Conservation (phyloP, 768 basidiomycete species). For the Tricholomella constricta region DNA sequence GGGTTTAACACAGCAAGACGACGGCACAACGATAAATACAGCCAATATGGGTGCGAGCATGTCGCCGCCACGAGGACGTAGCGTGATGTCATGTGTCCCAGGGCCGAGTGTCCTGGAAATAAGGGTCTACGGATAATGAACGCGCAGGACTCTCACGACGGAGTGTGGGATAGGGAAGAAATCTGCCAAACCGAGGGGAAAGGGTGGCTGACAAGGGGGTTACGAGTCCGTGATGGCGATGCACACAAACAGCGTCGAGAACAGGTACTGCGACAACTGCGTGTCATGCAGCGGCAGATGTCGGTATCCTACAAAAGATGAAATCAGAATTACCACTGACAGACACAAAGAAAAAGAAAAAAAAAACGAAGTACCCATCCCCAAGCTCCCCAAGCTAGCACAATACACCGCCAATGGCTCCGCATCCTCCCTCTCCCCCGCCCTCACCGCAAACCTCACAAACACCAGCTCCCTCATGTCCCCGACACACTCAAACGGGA, state of each 20-base stretch:
- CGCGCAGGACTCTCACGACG: too few relatives aligned
- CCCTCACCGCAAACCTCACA: conserved; percentile 75
- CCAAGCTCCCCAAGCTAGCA: conserved; percentile 70
- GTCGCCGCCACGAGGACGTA: too few relatives aligned
- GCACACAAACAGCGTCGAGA: conserved; percentile 89
- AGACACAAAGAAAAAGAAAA: not conserved
- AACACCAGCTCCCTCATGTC: conserved; percentile 85
- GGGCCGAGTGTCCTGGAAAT: too few relatives aligned
- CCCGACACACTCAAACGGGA: conserved; percentile 80
- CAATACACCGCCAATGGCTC: conserved; percentile 80
- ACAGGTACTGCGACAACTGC: conserved; percentile 86
- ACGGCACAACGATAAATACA: too few relatives aligned
- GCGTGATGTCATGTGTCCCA: too few relatives aligned
- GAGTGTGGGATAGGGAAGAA: too few relatives aligned
- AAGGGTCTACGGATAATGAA: too few relatives aligned
- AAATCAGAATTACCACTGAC: conserved; percentile 3
- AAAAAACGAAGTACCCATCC: conserved; percentile 53
- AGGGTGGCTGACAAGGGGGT: not conserved
- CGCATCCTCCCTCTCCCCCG: conserved; percentile 60
- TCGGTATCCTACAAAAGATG: conserved; percentile 68
- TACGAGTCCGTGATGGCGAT: conserved; percentile 45
- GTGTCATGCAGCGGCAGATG: conserved; percentile 93
- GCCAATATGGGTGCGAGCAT: too few relatives aligned
- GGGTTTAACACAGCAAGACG: too few relatives aligned
- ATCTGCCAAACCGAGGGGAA: not conserved